A percentile compares a stretch with the other conserved stretches of the same genome.
These are phyloP conservation scores for Chrysoporthe deuterocubensis DNA, from an alignment of 2,329 filamentous ascomycete species.

Conservation along the genomic window DNA sequence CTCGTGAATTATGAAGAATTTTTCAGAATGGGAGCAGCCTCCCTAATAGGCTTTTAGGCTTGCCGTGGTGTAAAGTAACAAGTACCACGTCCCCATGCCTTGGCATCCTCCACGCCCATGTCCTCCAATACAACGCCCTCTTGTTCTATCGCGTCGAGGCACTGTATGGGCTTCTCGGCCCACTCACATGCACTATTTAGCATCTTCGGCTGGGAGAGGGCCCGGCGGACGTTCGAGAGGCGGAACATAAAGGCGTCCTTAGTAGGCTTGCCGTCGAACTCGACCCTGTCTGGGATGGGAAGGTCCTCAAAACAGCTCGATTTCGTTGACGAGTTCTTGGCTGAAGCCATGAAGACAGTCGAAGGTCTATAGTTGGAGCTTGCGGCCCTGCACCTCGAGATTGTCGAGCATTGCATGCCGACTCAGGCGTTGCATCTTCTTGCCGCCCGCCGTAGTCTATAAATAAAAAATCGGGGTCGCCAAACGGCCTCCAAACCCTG, in stretches of 20 bases:
- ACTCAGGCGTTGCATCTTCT: neutral
- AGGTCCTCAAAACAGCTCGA: neutral
- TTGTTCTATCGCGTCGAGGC: neutral
- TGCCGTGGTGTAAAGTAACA: neutral
- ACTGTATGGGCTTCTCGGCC: neutral
- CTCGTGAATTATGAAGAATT: neutral
- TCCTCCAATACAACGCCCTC: neutral
- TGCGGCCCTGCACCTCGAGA: neutral
- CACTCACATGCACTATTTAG: neutral
- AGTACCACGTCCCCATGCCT: neutral
- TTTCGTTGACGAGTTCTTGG: neutral
- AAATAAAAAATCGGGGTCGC: neutral
- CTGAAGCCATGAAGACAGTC: neutral
- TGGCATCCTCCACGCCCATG: neutral
- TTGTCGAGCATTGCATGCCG: neutral
- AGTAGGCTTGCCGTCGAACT: neutral
- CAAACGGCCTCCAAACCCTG: neutral
- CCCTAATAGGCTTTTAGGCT: neutral
- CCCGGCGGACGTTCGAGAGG: neutral
- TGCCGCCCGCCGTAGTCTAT: neutral
- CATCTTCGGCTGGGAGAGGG: neutral
- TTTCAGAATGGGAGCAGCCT: neutral
- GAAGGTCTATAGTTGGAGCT: neutral
- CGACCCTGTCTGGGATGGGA: neutral
- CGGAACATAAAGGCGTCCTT: neutral